These are phyloP conservation scores for Pneumocystis oryctolagi DNA, from an alignment of 1,139 yeast species.

Conservation along the genomic window DNA sequence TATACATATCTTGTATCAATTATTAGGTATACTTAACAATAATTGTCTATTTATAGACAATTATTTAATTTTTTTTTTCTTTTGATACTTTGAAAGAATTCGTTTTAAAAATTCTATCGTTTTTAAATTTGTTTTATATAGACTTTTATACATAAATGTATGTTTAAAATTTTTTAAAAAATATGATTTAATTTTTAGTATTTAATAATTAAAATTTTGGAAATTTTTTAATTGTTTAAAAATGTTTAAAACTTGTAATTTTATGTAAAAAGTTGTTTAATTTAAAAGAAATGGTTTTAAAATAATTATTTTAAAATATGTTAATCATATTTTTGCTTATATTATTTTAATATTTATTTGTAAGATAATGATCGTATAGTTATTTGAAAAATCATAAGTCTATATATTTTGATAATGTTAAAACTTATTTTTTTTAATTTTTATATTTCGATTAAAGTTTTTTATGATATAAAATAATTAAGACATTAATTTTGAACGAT, in stretches of 20 bases:
- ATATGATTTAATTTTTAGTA: not conserved
- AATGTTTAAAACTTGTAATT: not conserved
- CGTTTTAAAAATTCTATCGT: not conserved
- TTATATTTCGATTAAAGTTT: not conserved
- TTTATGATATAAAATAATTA: not conserved
- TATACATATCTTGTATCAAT: not conserved
- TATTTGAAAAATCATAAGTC: not conserved
- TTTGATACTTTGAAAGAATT: not conserved
- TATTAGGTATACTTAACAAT: not conserved
- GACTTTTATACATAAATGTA: not conserved
- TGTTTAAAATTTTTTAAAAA: not conserved
- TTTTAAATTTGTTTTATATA: not conserved
- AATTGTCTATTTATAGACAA: not conserved
- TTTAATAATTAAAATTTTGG: not conserved
- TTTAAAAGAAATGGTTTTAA: not conserved
- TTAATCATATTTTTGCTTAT: not conserved
- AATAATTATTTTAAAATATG: not conserved
- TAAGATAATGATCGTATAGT: not conserved
- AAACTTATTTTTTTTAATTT: not conserved
- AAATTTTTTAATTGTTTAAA: not conserved
- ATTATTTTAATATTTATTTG: not conserved
- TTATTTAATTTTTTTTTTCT: not conserved
- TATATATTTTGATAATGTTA: too few relatives aligned
- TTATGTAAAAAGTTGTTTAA: not conserved
- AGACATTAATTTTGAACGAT: not conserved